phyloP scores from a whole-genome alignment of 305 asterid genomes.

The Solanum hybrid region DNA sequence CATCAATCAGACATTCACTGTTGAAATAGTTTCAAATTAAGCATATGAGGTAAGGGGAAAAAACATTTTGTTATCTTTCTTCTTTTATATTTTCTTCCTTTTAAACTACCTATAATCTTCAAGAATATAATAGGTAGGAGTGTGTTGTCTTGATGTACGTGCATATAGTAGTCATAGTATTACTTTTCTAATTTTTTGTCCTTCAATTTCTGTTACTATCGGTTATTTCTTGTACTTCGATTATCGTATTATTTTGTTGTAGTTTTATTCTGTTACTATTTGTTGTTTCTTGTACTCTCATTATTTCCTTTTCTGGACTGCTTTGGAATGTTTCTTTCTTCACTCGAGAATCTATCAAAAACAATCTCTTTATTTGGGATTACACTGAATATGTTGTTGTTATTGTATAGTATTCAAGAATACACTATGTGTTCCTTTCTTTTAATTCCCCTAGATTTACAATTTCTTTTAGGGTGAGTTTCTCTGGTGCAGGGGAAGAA shows the following conservation, averaged over 20 bases:
- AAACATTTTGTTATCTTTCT: not conserved
- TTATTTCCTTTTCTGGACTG: not conserved
- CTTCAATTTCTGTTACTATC: not conserved
- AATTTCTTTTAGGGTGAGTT: constrained; percentile 26
- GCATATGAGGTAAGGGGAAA: constrained; percentile 37
- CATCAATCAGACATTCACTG: not conserved
- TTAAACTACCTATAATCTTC: not conserved
- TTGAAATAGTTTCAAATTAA: not conserved
- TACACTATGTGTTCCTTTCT: not conserved
- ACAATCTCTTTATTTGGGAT: not conserved
- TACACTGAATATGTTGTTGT: not conserved
- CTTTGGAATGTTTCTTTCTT: not conserved
- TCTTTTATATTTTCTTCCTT: no score
- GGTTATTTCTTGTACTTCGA: not conserved
- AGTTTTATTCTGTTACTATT: no score
- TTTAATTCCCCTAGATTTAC: not conserved
- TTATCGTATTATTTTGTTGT: not conserved
- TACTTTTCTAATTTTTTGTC: not conserved
- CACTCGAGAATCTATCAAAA: not conserved
- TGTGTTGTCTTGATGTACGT: not conserved
- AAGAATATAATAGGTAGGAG: not conserved
- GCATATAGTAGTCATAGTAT: not conserved
- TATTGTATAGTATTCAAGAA: not conserved
- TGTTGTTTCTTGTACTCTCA: not conserved
- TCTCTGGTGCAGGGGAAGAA: constrained; percentile 19